Percentiles rank a stretch among this genome's conserved stretches.
These are phyloP conservation scores for Huntiella abstrusa DNA, from an alignment of 2,329 filamentous ascomycete genomes.

Conservation along the genomic window DNA sequence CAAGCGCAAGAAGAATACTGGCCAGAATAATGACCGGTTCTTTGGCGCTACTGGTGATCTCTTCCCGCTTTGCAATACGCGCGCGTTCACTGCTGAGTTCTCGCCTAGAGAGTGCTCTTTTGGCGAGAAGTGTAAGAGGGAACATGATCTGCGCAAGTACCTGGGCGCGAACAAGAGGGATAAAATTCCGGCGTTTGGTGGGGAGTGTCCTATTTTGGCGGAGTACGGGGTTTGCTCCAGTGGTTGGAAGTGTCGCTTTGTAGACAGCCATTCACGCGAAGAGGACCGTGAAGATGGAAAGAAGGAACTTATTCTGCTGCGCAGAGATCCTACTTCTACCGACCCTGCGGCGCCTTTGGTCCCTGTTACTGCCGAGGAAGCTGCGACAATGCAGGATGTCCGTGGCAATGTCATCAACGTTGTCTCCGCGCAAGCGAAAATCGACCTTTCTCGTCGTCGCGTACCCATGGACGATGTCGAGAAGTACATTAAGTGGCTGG, in stretches of 20 bases:
- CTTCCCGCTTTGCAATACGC: slow-evolving; percentile 58
- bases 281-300: slow-evolving; percentile 57
- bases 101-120: slow-evolving; percentile 60
- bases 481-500: slow-evolving; percentile 58
- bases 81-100: slow-evolving; percentile 57
- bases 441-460: slow-evolving; percentile 55
- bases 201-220: slow-evolving; percentile 68
- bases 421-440: slow-evolving; percentile 50
- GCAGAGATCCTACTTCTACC: slow-evolving; percentile 19
- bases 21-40: slow-evolving; percentile 63
- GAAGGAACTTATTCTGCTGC: slow-evolving; percentile 54
- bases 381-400: slow-evolving; percentile 28
- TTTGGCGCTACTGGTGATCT: slow-evolving; percentile 68
- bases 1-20: slow-evolving; percentile 28
- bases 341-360: neutral
- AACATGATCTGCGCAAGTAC: slow-evolving; percentile 75
- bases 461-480: slow-evolving; percentile 55
- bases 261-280: slow-evolving; percentile 71
- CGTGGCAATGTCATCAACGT: slow-evolving; percentile 57
- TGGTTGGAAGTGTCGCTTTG: slow-evolving; percentile 91
- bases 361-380: slow-evolving; percentile 20
- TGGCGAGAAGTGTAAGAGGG: slow-evolving; percentile 61
- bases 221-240: slow-evolving; percentile 56
- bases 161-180: slow-evolving; percentile 57
- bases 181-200: slow-evolving; percentile 55